A percentile compares a stretch with the other conserved stretches of the same genome.
These are phyloP conservation scores for Verticillium tricorpus DNA, from an alignment of 2,329 filamentous ascomycete species.

Conservation along the genomic window DNA sequence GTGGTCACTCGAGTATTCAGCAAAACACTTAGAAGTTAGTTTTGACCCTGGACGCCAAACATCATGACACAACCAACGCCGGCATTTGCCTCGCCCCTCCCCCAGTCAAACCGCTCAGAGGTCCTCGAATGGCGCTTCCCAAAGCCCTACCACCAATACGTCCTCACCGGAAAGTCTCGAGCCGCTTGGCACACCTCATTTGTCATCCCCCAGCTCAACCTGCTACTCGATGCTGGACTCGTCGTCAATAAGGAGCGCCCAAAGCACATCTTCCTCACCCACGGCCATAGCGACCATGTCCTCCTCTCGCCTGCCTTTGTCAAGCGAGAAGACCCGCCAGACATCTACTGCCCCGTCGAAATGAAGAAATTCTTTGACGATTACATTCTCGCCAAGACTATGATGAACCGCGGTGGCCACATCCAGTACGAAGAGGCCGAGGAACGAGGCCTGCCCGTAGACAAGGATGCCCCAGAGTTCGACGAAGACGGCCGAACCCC, in stretches of 20 bases:
- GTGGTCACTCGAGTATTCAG: background rate
- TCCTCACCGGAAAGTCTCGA: conserved; percentile 41
- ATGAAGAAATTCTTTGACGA: conserved; percentile 33
- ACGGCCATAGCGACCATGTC: conserved; percentile 44
- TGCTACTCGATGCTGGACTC: conserved; percentile 44
- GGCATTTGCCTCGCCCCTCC: conserved; percentile 37
- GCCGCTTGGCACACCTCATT: conserved; percentile 50
- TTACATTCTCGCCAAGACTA: conserved; percentile 33
- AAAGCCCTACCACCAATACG: conserved; percentile 33
- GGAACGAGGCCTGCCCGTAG: conserved; percentile 5
- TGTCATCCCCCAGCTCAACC: conserved; percentile 42
- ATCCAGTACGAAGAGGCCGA: conserved; percentile 22
- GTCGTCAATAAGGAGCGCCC: conserved; percentile 39
- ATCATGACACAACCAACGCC: conserved; percentile 1
- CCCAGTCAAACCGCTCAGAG: conserved; percentile 37
- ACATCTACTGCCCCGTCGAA: conserved; percentile 38
- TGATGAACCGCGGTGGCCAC: conserved; percentile 37
- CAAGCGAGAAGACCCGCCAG: conserved; percentile 38
- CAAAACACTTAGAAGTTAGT: background rate
- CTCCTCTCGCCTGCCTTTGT: conserved; percentile 38
- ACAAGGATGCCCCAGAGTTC: background rate
- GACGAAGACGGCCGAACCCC: conserved; percentile 11
- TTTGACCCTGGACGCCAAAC: background rate
- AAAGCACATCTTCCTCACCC: conserved; percentile 45
- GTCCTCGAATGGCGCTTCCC: conserved; percentile 42